Percentiles rank a stretch among this genome's conserved stretches.
Evolutionary conservation across 164 flowering plant genomes (phyloP).

Genomic region (Magnolia sinica): DNA sequence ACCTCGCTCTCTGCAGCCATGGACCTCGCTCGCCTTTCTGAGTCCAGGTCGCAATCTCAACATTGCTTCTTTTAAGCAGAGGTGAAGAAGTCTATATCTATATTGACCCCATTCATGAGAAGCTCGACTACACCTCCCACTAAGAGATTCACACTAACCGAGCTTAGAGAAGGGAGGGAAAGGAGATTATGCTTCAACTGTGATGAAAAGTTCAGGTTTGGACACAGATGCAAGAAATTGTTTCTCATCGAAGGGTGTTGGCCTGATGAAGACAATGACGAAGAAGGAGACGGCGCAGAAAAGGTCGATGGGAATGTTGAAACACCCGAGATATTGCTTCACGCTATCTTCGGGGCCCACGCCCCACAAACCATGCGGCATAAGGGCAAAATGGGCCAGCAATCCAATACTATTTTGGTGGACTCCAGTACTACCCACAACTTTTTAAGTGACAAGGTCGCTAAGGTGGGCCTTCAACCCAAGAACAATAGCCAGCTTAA

Average conservation of each 20-base stretch:
- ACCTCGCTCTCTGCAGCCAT: not conserved
- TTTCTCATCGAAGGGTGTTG: slow-evolving; percentile 5
- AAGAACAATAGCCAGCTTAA: not conserved
- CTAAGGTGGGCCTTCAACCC: not conserved
- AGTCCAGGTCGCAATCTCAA: too few relatives aligned
- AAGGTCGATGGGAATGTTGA: not conserved
- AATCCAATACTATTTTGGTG: not conserved
- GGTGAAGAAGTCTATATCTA: too few relatives aligned
- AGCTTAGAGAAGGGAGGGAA: not conserved
- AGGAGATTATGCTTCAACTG: slow-evolving; percentile 2
- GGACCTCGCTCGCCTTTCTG: too few relatives aligned
- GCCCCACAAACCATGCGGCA: slow-evolving; percentile 2
- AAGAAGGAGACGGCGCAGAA: not conserved
- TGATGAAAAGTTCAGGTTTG: slow-evolving; percentile 5
- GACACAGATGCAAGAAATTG: slow-evolving; percentile 6
- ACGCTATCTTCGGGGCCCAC: not conserved
- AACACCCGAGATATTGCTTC: not conserved
- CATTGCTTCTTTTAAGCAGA: too few relatives aligned
- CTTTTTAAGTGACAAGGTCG: not conserved
- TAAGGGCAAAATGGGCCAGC: not conserved
- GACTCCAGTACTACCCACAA: slow-evolving; percentile 5
- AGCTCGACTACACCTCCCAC: not conserved
- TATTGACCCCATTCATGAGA: too few relatives aligned
- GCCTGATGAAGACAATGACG: not conserved
- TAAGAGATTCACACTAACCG: not conserved